Base-by-base conservation (phyloP, 768 basidiomycete genomes). In the Trametes cubensis region DNA sequence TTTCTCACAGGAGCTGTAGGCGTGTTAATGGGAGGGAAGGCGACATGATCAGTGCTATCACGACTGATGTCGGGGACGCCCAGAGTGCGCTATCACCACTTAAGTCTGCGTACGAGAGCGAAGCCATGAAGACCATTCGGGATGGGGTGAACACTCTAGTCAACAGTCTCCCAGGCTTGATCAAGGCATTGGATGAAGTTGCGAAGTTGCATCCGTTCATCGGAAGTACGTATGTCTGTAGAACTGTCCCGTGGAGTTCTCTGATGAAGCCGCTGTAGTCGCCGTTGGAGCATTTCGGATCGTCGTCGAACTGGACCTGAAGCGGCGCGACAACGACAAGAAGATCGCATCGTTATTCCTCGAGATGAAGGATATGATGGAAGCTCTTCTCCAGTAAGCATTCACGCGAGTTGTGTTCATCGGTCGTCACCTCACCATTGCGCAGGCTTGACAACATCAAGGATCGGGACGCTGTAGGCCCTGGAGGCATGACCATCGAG, bases 361-460 rank as follows among this genome's bases (percentile, higher is more conserved):
- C 10, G 78, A 82, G 61, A 85, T 85, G 82, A 78, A 77, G 63
- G 77, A 83, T 53, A 76, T 81, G 74, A 81, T 85, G 77, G 62
- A 70, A 17, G 74, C 75, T 1, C 76, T 84, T 21, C 74, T 83
- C 21, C 77, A 82, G 81, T 80, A 59, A 6, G 80, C 63, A 4
- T 15, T 11, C 14, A 4, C 4, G 6, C 26, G 21, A 11, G 15
- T 15, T 28, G 42, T 18, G 18, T 18, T 61, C 38, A 4, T 3
- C 11, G 21, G 17, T 1, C 34, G 2, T 17, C 8, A 10, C 23
- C 52, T 60, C 15, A 56, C 34, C 3, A 1, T 6, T 20, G 25
- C 44, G 0, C 51, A 79, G 79, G 45, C 67, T 80, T 3, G 69
- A 68, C 45, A 65, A 71, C 34, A 66, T 78, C 48, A 71, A 67